Conservation (phyloP, 2,329 filamentous ascomycete genomes). For the Aspergillus chevalieri region DNA sequence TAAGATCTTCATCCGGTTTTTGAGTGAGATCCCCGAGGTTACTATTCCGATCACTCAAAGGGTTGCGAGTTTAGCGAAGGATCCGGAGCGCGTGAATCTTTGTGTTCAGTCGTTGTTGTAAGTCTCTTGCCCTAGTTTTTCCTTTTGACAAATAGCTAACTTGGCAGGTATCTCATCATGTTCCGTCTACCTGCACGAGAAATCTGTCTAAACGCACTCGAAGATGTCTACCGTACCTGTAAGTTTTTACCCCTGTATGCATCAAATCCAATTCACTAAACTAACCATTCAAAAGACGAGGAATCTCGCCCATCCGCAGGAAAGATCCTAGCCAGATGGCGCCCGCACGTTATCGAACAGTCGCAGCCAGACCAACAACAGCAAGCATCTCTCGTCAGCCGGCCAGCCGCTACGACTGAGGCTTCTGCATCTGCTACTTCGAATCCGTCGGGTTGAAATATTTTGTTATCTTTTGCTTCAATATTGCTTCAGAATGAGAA, state of each 20-base stretch:
- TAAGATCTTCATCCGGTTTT: conserved; percentile 79
- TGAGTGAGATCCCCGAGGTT: conserved; percentile 84
- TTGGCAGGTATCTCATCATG: conserved; percentile 48
- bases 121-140: conserved; percentile 17
- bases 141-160: conserved; percentile 8
- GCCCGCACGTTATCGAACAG: conserved; percentile 34
- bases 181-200: conserved; percentile 56
- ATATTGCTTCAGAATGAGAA: background rate
- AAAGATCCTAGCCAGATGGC: conserved; percentile 52
- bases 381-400: background rate
- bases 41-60: conserved; percentile 65
- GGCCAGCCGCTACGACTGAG: background rate
- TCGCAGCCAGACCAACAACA: conserved; percentile 13
- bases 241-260: conserved; percentile 17
- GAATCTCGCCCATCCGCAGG: conserved; percentile 44
- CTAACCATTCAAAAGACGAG: conserved; percentile 29
- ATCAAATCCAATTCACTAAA: background rate
- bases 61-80: conserved; percentile 58
- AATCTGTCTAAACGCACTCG: conserved; percentile 52
- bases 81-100: conserved; percentile 57
- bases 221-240: conserved; percentile 54
- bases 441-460: background rate
- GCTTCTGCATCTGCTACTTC: background rate
- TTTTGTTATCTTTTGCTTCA: background rate
- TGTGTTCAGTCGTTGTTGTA: conserved; percentile 54